These are phyloP conservation scores for Rhodosporidiobolus odoratus DNA, from an alignment of 768 basidiomycete genomes.

Conservation along the genomic window DNA sequence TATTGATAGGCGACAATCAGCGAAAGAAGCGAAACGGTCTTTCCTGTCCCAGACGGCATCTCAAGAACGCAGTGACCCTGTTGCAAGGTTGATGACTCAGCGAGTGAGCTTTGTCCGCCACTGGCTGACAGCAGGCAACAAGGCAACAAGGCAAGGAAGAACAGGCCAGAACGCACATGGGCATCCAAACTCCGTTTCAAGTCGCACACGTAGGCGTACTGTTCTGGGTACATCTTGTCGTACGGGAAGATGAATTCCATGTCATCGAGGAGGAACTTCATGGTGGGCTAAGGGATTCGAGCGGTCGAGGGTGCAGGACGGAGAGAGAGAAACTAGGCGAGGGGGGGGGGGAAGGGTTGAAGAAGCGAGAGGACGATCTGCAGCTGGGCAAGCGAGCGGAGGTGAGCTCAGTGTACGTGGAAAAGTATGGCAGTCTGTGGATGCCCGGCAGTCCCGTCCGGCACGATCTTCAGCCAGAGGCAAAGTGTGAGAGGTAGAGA, in stretches of 20 bases:
- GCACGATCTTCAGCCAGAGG: too few relatives aligned
- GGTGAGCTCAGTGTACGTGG: not conserved
- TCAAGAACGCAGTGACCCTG: conserved; percentile 99
- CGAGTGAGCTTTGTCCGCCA: too few relatives aligned
- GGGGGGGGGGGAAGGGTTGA: not conserved
- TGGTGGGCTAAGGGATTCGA: too few relatives aligned
- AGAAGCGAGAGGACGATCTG: not conserved
- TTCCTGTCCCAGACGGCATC: conserved; percentile 99
- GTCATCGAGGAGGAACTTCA: conserved; percentile 32
- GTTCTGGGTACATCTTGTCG: conserved; percentile 94
- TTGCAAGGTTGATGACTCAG: not conserved
- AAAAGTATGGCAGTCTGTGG: too few relatives aligned
- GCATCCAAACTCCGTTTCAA: conserved; percentile 94
- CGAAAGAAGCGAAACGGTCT: conserved; percentile 91
- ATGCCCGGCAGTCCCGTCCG: too few relatives aligned
- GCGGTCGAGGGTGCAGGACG: not conserved
- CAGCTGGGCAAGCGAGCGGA: not conserved
- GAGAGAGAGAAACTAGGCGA: not conserved
- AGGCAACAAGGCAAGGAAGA: too few relatives aligned
- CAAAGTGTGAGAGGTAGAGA: too few relatives aligned
- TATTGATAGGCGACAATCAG: conserved; percentile 98
- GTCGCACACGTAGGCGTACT: conserved; percentile 99
- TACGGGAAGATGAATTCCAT: conserved; percentile 70
- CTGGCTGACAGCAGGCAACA: too few relatives aligned
- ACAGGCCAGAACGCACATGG: conserved; percentile 54